A percentile compares a stretch with the other conserved stretches of the same genome.
phyloP scores from a whole-genome alignment of 495 filamentous ascomycete genomes.

The Aspergillus nidulans region DNA sequence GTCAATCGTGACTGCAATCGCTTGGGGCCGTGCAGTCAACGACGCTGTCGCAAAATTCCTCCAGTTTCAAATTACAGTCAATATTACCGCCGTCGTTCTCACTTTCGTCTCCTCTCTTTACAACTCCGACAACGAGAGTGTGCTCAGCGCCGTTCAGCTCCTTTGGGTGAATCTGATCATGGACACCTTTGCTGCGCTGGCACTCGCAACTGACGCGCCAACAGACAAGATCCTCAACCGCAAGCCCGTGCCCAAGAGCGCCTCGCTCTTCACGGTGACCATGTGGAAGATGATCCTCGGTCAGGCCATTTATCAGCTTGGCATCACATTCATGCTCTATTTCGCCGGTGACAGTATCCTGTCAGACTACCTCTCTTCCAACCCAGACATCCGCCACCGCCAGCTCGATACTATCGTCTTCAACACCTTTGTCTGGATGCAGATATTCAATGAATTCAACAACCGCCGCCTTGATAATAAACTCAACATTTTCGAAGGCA shows the following conservation, averaged over 20 bases:
- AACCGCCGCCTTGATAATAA: conserved; percentile 85
- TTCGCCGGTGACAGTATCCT: conserved; percentile 64
- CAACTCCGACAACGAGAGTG: conserved; percentile 58
- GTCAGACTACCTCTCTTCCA: conserved; percentile 22
- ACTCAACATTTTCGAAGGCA: conserved; percentile 84
- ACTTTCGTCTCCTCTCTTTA: conserved; percentile 83
- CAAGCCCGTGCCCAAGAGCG: conserved; percentile 75
- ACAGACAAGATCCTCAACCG: conserved; percentile 73
- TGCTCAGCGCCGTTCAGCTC: conserved; percentile 80
- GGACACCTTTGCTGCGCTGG: conserved; percentile 86
- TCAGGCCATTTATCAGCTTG: conserved; percentile 77
- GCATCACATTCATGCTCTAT: conserved; percentile 72
- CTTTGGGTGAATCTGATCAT: conserved; percentile 94
- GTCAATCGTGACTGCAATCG: conserved; percentile 83
- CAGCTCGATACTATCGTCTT: conserved; percentile 74
- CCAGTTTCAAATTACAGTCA: conserved; percentile 90
- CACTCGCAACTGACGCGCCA: conserved; percentile 81
- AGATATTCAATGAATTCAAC: conserved; percentile 95
- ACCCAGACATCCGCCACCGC: conserved; percentile 37
- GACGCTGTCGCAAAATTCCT: conserved; percentile 88
- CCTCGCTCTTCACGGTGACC: conserved; percentile 71
- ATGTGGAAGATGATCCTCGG: conserved; percentile 98
- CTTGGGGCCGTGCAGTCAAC: conserved; percentile 88
- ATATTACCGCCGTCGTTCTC: conserved; percentile 78
- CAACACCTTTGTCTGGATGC: conserved; percentile 96